Percentiles rank a stretch among this genome's conserved stretches.
Evolutionary conservation across 2,329 filamentous ascomycete genomes (phyloP).

Genomic region (Arthrobotrys conoides): DNA sequence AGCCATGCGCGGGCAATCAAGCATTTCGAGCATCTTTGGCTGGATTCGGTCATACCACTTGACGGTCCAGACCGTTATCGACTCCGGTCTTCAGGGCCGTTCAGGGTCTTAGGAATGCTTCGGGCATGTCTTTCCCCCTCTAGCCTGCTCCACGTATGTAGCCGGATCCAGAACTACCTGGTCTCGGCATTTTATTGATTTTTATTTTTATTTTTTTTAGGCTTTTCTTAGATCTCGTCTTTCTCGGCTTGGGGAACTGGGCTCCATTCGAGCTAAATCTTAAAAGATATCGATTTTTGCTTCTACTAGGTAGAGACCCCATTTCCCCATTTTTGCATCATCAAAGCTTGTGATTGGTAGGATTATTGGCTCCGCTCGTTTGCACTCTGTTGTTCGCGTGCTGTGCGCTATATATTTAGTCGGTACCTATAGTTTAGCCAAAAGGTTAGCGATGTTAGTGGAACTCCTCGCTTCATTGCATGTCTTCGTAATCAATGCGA

Average conservation of each 20-base stretch:
- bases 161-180: slow-evolving; percentile 37
- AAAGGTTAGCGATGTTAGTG: background rate
- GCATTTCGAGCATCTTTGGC: slow-evolving; percentile 34
- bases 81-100: slow-evolving; percentile 30
- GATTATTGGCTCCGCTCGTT: background rate
- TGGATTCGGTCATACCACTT: slow-evolving; percentile 39
- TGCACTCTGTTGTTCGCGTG: background rate
- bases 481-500: background rate
- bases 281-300: slow-evolving; percentile 1
- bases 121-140: slow-evolving; percentile 46
- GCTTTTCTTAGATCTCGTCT: slow-evolving; percentile 2
- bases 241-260: slow-evolving; percentile 13
- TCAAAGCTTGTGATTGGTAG: slow-evolving; percentile 1
- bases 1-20: slow-evolving; percentile 40
- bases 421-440: background rate
- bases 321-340: slow-evolving; percentile 7
- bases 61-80: slow-evolving; percentile 29
- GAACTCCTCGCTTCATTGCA: slow-evolving; percentile 8
- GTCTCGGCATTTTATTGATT: slow-evolving; percentile 23
- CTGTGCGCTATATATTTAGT: background rate
- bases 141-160: slow-evolving; percentile 35
- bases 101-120: slow-evolving; percentile 59
- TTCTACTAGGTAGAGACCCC: background rate
- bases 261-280: slow-evolving; percentile 5
- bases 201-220: background rate